Conservation (phyloP, 345 rosid genomes). For the Combretum micranthum region DNA sequence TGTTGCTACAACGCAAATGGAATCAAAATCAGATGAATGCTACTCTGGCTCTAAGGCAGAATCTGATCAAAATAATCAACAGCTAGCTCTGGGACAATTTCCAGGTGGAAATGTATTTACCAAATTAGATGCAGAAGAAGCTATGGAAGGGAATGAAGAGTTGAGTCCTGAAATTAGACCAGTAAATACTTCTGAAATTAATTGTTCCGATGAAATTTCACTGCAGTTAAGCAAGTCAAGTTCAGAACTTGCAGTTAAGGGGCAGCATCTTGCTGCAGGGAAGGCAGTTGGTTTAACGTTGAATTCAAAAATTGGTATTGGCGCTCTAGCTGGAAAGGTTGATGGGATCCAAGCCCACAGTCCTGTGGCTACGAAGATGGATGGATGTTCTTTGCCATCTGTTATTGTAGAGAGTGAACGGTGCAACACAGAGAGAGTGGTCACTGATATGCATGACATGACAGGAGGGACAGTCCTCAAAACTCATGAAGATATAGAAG, state of each 20-base stretch:
- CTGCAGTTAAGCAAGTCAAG: no score
- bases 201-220: constrained; percentile 1
- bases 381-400: background rate
- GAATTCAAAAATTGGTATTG: no score
- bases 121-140: background rate
- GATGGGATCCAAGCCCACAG: background rate
- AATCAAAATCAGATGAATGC: no score
- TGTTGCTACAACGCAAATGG: no score
- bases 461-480: background rate
- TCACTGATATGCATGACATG: background rate
- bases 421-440: background rate
- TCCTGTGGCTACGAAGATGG: background rate
- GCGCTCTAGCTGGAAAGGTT: background rate
- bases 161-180: background rate
- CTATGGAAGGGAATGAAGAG: background rate
- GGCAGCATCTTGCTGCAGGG: no score
- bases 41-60: no score
- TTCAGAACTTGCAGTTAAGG: no score
- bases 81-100: background rate
- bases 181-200: background rate
- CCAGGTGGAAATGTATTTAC: background rate
- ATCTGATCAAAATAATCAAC: no score
- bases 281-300: no score
- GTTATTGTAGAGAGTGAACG: background rate
- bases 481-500: constrained; percentile 2